A percentile compares a stretch with the other conserved stretches of the same genome.
Evolutionary conservation across 306 rosid species (phyloP).

Genomic region (Begonia masoniana): DNA sequence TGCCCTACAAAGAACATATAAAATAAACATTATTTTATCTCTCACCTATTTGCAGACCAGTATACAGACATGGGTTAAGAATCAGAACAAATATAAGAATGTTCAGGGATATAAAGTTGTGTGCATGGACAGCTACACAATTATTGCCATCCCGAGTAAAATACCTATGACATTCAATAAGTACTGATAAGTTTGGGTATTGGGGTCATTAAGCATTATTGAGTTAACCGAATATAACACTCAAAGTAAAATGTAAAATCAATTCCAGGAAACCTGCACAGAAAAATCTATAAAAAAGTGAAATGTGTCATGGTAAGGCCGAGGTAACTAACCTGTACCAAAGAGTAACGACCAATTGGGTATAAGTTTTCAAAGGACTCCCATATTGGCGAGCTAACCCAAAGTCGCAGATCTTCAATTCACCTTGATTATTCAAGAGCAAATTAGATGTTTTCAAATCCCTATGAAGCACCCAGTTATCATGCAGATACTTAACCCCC

Average conservation of each 20-base stretch:
- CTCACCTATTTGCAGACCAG: neutral
- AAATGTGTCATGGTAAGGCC: slow-evolving; percentile 5
- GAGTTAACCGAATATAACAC: neutral
- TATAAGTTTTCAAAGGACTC: slow-evolving; percentile 94
- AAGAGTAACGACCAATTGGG: slow-evolving; percentile 97
- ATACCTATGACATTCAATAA: neutral
- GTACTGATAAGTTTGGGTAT: too few relatives aligned
- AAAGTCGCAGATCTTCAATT: slow-evolving; percentile 95
- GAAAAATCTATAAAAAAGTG: slow-evolving; percentile 4
- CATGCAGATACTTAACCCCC: slow-evolving; percentile 96
- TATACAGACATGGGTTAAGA: too few relatives aligned
- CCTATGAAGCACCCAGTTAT: slow-evolving; percentile 99
- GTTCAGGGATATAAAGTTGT: too few relatives aligned
- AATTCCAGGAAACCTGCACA: neutral
- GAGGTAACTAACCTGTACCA: slow-evolving; percentile 81
- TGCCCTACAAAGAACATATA: slow-evolving; percentile 38
- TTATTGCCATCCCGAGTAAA: neutral
- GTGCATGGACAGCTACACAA: neutral
- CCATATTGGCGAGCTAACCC: slow-evolving; percentile 99
- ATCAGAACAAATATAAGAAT: too few relatives aligned
- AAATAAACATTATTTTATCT: neutral
- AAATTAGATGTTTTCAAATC: slow-evolving; percentile 90
- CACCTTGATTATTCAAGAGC: slow-evolving; percentile 90
- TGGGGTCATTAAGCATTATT: neutral
- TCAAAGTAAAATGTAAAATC: neutral